Evolutionary conservation across 352 stramenopile genomes (phyloP).

Genomic region (Phytophthora constricta): DNA sequence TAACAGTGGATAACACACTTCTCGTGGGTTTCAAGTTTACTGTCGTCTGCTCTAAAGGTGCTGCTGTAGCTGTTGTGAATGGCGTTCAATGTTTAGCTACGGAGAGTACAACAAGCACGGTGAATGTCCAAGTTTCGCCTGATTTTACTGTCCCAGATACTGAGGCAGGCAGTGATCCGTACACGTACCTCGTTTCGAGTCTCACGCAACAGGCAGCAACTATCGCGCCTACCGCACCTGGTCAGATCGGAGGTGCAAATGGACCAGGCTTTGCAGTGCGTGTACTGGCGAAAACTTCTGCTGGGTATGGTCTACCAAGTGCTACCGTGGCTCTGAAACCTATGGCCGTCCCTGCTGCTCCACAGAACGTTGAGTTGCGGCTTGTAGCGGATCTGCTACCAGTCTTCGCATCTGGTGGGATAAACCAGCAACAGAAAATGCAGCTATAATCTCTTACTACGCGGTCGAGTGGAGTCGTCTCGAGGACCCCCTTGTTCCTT

Average conservation of each 20-base stretch:
- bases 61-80: conserved; percentile 25
- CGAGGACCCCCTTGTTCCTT: conserved; percentile 24
- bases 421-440: conserved; percentile 82
- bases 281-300: conserved; percentile 67
- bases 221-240: conserved; percentile 27
- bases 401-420: conserved; percentile 91
- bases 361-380: conserved; percentile 70
- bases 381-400: conserved; percentile 73
- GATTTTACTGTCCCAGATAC: conserved; percentile 60
- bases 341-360: conserved; percentile 81
- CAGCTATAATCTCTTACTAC: conserved; percentile 86
- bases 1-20: conserved; percentile 45
- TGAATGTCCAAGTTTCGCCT: conserved; percentile 41
- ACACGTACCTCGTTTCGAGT: conserved; percentile 57
- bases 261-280: conserved; percentile 67
- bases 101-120: conserved; percentile 52
- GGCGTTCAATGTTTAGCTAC: conserved; percentile 49
- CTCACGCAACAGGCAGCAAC: conserved; percentile 51
- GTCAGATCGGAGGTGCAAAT: conserved; percentile 42
- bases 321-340: conserved; percentile 82
- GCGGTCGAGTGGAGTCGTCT: conserved; percentile 82
- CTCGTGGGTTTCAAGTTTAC: conserved; percentile 45
- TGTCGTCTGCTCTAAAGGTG: conserved; percentile 62
- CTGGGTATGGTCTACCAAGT: conserved; percentile 69
- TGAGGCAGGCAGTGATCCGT: conserved; percentile 44